Conservation (phyloP, 73 alveolate genomes). For the Paramecium biaurelia region DNA sequence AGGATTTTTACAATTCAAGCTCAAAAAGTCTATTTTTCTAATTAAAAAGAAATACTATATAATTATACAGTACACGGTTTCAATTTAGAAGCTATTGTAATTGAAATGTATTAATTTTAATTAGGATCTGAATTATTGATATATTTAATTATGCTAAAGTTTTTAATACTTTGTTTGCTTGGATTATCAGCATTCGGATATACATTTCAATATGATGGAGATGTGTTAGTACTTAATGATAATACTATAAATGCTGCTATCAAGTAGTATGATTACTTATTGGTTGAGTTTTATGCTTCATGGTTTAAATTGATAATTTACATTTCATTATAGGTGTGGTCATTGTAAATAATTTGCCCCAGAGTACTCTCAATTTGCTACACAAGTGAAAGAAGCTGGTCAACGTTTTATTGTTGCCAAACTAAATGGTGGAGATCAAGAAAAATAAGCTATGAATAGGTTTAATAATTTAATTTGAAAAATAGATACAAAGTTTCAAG, state of each 20-base stretch:
- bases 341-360: conserved; percentile 52
- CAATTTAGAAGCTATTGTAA: not conserved
- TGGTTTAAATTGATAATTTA: conserved; percentile 4
- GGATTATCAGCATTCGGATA: not conserved
- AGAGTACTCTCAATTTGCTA: conserved; percentile 29
- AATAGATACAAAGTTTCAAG: conserved; percentile 14
- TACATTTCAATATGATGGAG: conserved; percentile 33
- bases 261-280: conserved; percentile 10
- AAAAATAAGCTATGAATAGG: conserved; percentile 15
- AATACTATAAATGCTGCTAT: conserved; percentile 36
- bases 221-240: conserved; percentile 47
- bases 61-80: not conserved
- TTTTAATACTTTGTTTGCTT: conserved; percentile 2
- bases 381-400: not conserved
- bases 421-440: conserved; percentile 15
- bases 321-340: conserved; percentile 39
- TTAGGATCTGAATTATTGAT: not conserved
- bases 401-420: not conserved
- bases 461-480: not conserved
- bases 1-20: too few relatives aligned
- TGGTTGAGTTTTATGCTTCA: conserved; percentile 39
- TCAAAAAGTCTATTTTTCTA: not conserved
- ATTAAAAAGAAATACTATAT: not conserved
- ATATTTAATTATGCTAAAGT: not conserved
- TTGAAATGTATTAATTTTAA: not conserved